Evolutionary conservation across 163 green algal genomes (phyloP).

Genomic region (Chlamydomonas reinhardtii): DNA sequence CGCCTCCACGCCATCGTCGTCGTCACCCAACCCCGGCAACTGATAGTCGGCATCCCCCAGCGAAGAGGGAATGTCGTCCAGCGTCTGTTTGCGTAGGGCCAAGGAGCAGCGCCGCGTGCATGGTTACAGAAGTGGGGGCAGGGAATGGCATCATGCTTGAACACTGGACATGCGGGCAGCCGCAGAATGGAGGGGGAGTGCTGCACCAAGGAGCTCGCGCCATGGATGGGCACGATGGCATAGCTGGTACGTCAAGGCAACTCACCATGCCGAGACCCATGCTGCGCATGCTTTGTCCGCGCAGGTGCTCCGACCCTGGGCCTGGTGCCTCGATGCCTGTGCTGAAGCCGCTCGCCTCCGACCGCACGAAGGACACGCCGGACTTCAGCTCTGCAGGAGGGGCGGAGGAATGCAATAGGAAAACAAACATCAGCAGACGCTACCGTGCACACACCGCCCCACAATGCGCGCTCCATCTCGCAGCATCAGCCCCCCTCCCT

Average conservation of each 20-base stretch:
- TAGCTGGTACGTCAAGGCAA: background rate
- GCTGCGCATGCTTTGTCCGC: background rate
- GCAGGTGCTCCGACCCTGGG: background rate
- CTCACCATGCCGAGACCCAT: background rate
- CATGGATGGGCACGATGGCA: no score
- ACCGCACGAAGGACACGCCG: background rate
- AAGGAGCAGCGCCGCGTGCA: background rate
- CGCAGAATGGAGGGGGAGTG: no score
- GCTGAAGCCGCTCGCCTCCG: conserved; percentile 26
- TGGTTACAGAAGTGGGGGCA: no score
- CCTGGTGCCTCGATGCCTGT: background rate
- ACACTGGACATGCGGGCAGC: no score
- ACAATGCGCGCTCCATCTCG: no score
- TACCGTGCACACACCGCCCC: no score
- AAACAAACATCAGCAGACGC: no score
- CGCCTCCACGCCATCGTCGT: conserved; percentile 26
- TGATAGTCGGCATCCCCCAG: conserved; percentile 15
- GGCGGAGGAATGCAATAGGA: no score
- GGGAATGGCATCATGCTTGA: no score
- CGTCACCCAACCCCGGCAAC: conserved; percentile 28
- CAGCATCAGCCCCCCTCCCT: no score
- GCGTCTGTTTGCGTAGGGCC: background rate
- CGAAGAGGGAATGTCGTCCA: conserved; percentile 38
- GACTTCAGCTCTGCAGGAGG: background rate
- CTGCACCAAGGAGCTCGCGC: no score